Evolutionary conservation across 768 basidiomycete genomes (phyloP).

Genomic region (Rhodosporidiobolus sp.): DNA sequence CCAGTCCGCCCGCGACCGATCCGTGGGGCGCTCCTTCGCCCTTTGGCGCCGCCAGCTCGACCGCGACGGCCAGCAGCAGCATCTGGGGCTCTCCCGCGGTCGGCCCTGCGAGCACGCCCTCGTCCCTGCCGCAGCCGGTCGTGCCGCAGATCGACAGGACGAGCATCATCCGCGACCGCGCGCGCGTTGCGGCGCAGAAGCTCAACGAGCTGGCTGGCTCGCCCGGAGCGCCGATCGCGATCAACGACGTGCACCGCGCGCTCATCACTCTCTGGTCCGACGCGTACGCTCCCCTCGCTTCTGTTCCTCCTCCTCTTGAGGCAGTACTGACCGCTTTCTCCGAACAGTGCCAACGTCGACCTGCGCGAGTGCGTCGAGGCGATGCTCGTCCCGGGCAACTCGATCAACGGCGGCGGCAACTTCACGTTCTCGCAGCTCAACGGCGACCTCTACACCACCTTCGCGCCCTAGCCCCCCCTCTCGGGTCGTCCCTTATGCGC

Average conservation of each 20-base stretch:
- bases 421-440: slow-evolving; percentile 39
- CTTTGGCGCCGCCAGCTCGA: slow-evolving; percentile 2
- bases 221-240: slow-evolving; percentile 22
- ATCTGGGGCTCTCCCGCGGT: slow-evolving; percentile 34
- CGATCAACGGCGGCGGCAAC: slow-evolving; percentile 39
- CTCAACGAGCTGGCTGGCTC: slow-evolving; percentile 36
- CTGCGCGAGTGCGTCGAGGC: slow-evolving; percentile 39
- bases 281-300: slow-evolving; percentile 9
- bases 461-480: slow-evolving; percentile 1
- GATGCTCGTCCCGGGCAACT: slow-evolving; percentile 38
- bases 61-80: slow-evolving; percentile 4
- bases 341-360: slow-evolving; percentile 20
- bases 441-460: slow-evolving; percentile 24
- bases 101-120: not conserved
- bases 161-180: slow-evolving; percentile 41
- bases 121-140: slow-evolving; percentile 17
- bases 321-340: slow-evolving; percentile 6
- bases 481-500: not conserved
- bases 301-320: not conserved
- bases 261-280: slow-evolving; percentile 39
- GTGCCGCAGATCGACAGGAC: slow-evolving; percentile 21
- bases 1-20: slow-evolving; percentile 5
- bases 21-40: not conserved
- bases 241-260: slow-evolving; percentile 43
- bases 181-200: slow-evolving; percentile 39